These are phyloP conservation scores for Candida adriatica DNA, from an alignment of 805 yeast species.

Conservation along the genomic window DNA sequence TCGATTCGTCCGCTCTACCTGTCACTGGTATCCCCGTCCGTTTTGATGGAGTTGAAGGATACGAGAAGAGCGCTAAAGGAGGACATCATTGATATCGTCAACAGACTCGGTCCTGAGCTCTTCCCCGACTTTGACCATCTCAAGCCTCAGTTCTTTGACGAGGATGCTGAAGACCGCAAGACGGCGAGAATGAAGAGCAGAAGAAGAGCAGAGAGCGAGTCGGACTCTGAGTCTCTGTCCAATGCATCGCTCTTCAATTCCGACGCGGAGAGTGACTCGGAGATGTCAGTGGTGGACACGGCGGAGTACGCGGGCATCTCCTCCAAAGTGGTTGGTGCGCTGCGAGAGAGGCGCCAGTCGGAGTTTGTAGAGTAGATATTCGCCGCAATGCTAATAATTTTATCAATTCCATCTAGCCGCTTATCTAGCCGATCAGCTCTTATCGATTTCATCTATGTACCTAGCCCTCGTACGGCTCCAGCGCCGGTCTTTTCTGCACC, in stretches of 20 bases:
- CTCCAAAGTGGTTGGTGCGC: constrained; percentile 21
- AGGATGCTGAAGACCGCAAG: constrained; percentile 28
- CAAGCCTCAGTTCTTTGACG: constrained; percentile 23
- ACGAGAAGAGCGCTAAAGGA: constrained; percentile 56
- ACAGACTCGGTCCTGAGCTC: constrained; percentile 74
- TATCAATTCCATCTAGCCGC: no score
- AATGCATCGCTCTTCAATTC: constrained; percentile 35
- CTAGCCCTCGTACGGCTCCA: constrained; percentile 34
- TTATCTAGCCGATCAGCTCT: no score
- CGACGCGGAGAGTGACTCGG: constrained; percentile 23
- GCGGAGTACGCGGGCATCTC: constrained; percentile 15
- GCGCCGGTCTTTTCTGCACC: constrained; percentile 42
- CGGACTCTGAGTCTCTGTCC: constrained; percentile 37
- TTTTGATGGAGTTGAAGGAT: constrained; percentile 50
- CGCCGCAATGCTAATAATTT: no score
- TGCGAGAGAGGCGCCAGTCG: constrained; percentile 25
- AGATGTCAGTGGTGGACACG: constrained; percentile 24
- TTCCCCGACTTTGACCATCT: constrained; percentile 74
- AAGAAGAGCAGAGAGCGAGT: constrained; percentile 26
- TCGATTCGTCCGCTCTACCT: constrained; percentile 76
- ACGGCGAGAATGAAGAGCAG: constrained; percentile 32
- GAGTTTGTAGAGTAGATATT: no score
- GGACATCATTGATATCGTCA: constrained; percentile 73
- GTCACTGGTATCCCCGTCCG: constrained; percentile 51
- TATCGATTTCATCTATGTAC: no score